Percentiles rank a stretch among this genome's conserved stretches.
Conservation (phyloP, 163 green algal species). For the Scenedesmus sp. region DNA sequence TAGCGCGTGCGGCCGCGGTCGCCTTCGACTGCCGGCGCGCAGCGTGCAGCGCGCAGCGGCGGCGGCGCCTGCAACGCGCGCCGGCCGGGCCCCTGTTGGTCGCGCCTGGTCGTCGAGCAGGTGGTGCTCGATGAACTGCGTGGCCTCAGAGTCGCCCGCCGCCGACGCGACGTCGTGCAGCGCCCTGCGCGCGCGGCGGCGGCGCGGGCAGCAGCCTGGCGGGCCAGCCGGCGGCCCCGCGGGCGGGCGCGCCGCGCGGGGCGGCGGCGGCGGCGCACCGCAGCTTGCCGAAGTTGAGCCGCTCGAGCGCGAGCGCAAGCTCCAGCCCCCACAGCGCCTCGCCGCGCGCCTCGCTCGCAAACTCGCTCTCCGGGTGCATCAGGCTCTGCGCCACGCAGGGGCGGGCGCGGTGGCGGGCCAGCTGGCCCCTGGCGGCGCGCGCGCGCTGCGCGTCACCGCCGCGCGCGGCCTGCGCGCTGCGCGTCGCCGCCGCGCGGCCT, state of each 20-base stretch:
- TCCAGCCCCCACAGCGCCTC: conserved; percentile 84
- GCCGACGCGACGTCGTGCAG: conserved; percentile 21
- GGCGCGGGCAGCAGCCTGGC: too few species aligned
- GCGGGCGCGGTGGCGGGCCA: not conserved
- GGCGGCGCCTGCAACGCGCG: too few species aligned
- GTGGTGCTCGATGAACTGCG: conserved; percentile 45
- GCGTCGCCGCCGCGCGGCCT: too few species aligned
- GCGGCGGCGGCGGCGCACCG: not conserved
- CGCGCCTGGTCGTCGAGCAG: conserved; percentile 42
- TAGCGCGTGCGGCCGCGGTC: not conserved
- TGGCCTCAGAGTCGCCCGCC: conserved; percentile 25
- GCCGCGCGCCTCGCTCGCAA: conserved; percentile 59
- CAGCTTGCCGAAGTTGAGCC: conserved; percentile 87
- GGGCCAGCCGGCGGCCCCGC: too few species aligned
- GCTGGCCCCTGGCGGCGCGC: not conserved
- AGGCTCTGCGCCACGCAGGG: not conserved
- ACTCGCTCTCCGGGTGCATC: conserved; percentile 70
- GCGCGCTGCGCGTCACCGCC: too few species aligned
- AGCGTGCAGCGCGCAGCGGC: too few species aligned
- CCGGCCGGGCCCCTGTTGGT: too few species aligned
- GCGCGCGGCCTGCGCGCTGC: too few species aligned
- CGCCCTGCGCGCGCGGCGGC: too few species aligned
- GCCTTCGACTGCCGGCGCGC: not conserved
- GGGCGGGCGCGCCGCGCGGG: not conserved
- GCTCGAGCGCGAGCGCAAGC: conserved; percentile 82